These are phyloP conservation scores for Schizophyllum amplum DNA, from an alignment of 1,284 basidiomycete species.

Conservation along the genomic window DNA sequence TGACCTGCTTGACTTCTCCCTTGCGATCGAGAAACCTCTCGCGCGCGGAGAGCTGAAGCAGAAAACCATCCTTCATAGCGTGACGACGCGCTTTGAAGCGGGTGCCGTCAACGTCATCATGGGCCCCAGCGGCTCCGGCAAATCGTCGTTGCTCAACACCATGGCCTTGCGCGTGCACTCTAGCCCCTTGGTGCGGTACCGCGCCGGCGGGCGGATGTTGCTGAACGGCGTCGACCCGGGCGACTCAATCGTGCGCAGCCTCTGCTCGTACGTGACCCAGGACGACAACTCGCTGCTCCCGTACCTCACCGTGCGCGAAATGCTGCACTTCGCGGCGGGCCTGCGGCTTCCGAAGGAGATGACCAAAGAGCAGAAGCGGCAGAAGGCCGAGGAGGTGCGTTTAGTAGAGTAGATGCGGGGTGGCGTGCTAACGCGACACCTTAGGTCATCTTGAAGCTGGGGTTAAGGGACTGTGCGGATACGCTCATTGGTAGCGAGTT, in stretches of 20 bases:
- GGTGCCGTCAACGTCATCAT: slow-evolving; percentile 38
- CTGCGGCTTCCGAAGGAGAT: slow-evolving; percentile 33
- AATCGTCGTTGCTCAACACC: slow-evolving; percentile 36
- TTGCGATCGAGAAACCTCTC: slow-evolving; percentile 20
- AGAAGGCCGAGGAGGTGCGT: slow-evolving; percentile 36
- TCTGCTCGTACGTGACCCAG: slow-evolving; percentile 42
- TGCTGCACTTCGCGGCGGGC: slow-evolving; percentile 37
- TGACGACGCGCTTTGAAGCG: slow-evolving; percentile 31
- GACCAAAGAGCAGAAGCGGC: slow-evolving; percentile 27
- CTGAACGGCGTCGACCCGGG: slow-evolving; percentile 13
- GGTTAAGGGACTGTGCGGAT: slow-evolving; percentile 42
- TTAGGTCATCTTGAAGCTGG: slow-evolving; percentile 27
- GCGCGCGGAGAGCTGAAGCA: slow-evolving; percentile 15
- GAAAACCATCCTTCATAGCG: slow-evolving; percentile 31
- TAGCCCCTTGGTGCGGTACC: slow-evolving; percentile 9
- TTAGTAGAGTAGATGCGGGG: slow-evolving; percentile 13
- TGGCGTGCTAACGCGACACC: slow-evolving; percentile 7
- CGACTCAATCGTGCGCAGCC: slow-evolving; percentile 10
- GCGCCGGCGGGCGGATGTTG: slow-evolving; percentile 12
- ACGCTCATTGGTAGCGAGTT: slow-evolving; percentile 41
- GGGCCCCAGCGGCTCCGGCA: slow-evolving; percentile 34
- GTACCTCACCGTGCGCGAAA: slow-evolving; percentile 34
- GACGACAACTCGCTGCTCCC: slow-evolving; percentile 41
- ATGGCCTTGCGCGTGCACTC: slow-evolving; percentile 25
- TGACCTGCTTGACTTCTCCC: slow-evolving; percentile 17